These are phyloP conservation scores for Amniculicola lignicola DNA, from an alignment of 495 filamentous ascomycete genomes.

Conservation along the genomic window DNA sequence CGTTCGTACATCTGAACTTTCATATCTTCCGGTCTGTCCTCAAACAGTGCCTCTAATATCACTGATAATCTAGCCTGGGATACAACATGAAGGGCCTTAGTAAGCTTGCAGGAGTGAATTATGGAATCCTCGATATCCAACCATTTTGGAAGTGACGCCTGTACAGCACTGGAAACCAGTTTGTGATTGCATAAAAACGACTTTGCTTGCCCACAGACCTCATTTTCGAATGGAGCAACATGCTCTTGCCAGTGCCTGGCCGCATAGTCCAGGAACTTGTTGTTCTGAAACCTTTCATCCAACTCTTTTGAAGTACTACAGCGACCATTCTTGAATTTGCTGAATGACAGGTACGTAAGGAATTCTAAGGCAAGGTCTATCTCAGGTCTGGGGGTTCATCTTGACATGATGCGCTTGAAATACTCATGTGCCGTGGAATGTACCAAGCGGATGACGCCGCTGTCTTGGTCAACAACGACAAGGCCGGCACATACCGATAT, in stretches of 20 bases:
- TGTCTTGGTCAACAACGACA: conserved; percentile 42
- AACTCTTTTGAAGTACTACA: not conserved
- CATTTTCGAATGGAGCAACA: not conserved
- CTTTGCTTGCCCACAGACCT: not conserved
- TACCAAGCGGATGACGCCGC: conserved; percentile 48
- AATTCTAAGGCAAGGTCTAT: not conserved
- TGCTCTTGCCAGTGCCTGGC: conserved; percentile 2
- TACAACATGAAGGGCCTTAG: too few species aligned
- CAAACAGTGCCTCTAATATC: too few species aligned
- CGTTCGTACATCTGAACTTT: too few species aligned
- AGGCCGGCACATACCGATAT: not conserved
- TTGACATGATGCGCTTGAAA: not conserved
- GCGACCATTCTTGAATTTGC: not conserved
- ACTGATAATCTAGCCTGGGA: too few species aligned
- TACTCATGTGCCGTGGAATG: conserved; percentile 39
- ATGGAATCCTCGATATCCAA: too few species aligned
- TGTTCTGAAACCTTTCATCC: conserved; percentile 1
- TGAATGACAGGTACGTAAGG: not conserved
- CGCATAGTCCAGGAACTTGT: not conserved
- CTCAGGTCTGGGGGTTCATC: not conserved
- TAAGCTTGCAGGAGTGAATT: too few species aligned
- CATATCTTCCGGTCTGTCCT: too few species aligned
- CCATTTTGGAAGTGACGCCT: too few species aligned
- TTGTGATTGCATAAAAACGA: too few species aligned
- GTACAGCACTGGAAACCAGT: too few species aligned